Conservation (phyloP, 139 green algal genomes). For the Chlorella sp. region DNA sequence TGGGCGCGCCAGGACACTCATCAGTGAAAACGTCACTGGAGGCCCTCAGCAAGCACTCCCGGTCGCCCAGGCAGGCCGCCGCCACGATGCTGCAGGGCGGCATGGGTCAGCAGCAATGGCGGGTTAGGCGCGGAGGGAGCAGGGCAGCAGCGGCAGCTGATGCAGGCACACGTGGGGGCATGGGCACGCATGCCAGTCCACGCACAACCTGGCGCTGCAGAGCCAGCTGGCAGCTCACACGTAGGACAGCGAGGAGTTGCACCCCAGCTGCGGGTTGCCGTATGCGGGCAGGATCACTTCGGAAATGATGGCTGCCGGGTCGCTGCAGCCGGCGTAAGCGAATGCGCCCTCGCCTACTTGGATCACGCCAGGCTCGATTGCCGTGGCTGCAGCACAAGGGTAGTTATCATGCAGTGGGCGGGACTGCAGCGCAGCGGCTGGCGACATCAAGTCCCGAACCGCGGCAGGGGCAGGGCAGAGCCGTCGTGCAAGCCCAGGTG, state of each 20-base stretch:
- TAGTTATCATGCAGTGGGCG: no score
- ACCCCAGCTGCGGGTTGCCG: neutral
- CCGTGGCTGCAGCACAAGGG: neutral
- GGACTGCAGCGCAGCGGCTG: neutral
- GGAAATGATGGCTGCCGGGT: neutral
- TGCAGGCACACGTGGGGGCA: no score
- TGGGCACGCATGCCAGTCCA: no score
- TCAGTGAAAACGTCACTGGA: slow-evolving; percentile 7
- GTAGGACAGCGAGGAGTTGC: neutral
- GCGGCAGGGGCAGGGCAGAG: no score
- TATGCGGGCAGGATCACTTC: neutral
- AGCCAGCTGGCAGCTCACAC: no score
- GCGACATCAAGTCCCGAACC: no score
- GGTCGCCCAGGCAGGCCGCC: slow-evolving; percentile 8
- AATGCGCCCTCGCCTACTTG: neutral
- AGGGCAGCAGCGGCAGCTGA: neutral
- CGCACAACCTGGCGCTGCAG: no score
- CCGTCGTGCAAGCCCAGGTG: no score
- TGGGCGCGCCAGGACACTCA: neutral
- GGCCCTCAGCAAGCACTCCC: neutral
- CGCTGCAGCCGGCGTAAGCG: neutral
- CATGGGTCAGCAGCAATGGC: neutral
- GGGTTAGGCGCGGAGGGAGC: no score
- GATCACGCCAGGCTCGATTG: no score
- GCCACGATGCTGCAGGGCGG: slow-evolving; percentile 9